phyloP scores from a whole-genome alignment of 1,284 basidiomycete genomes.

The Heterobasidion occidentale region DNA sequence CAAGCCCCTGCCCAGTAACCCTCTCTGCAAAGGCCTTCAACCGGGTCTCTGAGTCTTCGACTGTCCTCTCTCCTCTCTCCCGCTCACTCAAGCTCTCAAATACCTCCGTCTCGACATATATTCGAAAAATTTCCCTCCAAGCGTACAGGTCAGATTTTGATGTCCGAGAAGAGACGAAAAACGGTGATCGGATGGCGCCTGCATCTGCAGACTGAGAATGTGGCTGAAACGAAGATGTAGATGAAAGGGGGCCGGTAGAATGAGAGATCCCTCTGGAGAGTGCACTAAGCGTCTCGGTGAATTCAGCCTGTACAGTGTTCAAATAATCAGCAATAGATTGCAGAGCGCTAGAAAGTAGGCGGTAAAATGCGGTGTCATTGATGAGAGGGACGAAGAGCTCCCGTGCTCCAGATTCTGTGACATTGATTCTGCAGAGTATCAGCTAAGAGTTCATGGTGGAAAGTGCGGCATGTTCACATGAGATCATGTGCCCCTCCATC shows the following conservation, averaged over 20 bases:
- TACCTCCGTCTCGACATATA: conserved; percentile 84
- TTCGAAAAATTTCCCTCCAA: conserved; percentile 87
- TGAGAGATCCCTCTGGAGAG: conserved; percentile 57
- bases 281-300: conserved; percentile 50
- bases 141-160: conserved; percentile 68
- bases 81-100: conserved; percentile 79
- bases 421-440: background rate
- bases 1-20: conserved; percentile 54
- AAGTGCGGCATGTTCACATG: background rate
- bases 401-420: conserved; percentile 12
- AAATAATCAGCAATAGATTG: conserved; percentile 65
- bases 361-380: conserved; percentile 80
- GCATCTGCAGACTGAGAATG: conserved; percentile 38
- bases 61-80: conserved; percentile 64
- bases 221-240: conserved; percentile 35
- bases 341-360: conserved; percentile 68
- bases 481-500: background rate
- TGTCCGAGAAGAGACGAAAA: conserved; percentile 7
- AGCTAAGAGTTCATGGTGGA: background rate
- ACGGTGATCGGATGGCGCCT: conserved; percentile 23
- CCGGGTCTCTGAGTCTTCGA: conserved; percentile 70
- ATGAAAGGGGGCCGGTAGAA: conserved; percentile 52
- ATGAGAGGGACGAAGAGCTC: conserved; percentile 79
- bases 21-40: conserved; percentile 66
- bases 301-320: conserved; percentile 51